These are phyloP conservation scores for Angomonas deanei DNA, from an alignment of 208 protist species.

Conservation along the genomic window DNA sequence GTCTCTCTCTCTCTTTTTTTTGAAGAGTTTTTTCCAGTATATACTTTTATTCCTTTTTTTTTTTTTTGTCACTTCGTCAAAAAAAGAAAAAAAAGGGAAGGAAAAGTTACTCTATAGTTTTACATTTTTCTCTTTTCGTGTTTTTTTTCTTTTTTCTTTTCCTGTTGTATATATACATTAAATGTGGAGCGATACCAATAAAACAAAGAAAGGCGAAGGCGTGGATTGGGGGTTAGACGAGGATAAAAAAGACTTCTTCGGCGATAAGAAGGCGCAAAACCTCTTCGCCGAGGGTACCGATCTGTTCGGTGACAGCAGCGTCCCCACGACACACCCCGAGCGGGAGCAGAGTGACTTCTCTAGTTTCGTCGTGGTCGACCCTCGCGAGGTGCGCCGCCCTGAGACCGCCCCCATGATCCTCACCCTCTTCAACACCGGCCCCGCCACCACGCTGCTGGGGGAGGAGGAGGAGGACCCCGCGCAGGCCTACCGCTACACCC, in stretches of 20 bases:
- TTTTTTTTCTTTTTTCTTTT: conserved; percentile 11
- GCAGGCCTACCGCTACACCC: conserved; percentile 79
- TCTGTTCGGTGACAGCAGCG: conserved; percentile 24
- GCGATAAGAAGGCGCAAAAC: too few relatives aligned
- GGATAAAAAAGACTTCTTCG: too few relatives aligned
- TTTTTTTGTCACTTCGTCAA: conserved; percentile 5
- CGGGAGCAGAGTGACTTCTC: background rate
- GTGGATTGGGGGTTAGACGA: background rate
- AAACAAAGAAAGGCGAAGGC: background rate
- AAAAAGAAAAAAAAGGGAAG: conserved; percentile 14
- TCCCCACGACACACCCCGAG: background rate
- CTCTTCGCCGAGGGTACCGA: background rate
- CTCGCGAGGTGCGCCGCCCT: conserved; percentile 56
- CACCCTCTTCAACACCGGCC: conserved; percentile 19
- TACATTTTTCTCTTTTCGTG: conserved; percentile 9
- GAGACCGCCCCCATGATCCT: conserved; percentile 78
- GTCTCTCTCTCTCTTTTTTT: conserved; percentile 1
- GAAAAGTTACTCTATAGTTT: conserved; percentile 15
- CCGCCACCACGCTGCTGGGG: conserved; percentile 31
- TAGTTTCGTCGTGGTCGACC: conserved; percentile 38
- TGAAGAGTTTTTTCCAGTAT: background rate
- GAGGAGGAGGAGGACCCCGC: conserved; percentile 44
- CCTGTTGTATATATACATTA: conserved; percentile 8
- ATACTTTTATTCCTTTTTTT: conserved; percentile 2
- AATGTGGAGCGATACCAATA: background rate